Evolutionary conservation across 2,329 filamentous ascomycete species (phyloP).

Genomic region (Exophiala lecanii-corni): DNA sequence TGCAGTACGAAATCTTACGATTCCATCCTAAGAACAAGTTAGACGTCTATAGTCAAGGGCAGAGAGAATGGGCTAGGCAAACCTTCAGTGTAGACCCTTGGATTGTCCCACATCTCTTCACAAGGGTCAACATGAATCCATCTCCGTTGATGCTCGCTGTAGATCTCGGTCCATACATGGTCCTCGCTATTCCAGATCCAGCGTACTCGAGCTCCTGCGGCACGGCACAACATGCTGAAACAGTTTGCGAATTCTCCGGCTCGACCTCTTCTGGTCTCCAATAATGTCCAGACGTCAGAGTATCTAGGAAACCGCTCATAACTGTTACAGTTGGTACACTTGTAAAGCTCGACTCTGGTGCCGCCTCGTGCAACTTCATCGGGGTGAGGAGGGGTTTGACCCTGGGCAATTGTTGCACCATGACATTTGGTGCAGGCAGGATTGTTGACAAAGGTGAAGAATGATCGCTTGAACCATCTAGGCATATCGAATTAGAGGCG

Average conservation of each 20-base stretch:
- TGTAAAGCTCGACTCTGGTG: slow-evolving; percentile 81
- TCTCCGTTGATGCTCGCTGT: slow-evolving; percentile 84
- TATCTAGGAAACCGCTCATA: slow-evolving; percentile 91
- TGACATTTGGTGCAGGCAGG: slow-evolving; percentile 77
- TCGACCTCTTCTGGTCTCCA: slow-evolving; percentile 80
- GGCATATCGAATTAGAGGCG: slow-evolving; percentile 8
- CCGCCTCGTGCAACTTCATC: slow-evolving; percentile 89
- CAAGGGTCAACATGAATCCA: slow-evolving; percentile 98
- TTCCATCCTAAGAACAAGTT: slow-evolving; percentile 63
- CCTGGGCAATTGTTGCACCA: slow-evolving; percentile 75
- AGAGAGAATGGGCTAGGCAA: slow-evolving; percentile 30
- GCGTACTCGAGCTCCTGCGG: slow-evolving; percentile 81
- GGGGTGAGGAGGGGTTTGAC: slow-evolving; percentile 76
- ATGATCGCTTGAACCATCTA: slow-evolving; percentile 92
- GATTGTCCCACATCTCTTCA: slow-evolving; percentile 93
- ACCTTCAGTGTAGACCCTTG: slow-evolving; percentile 83
- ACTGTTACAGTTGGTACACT: slow-evolving; percentile 75
- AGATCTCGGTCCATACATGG: slow-evolving; percentile 96
- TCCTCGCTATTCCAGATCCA: slow-evolving; percentile 99
- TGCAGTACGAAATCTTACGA: slow-evolving; percentile 94
- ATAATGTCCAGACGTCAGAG: slow-evolving; percentile 86
- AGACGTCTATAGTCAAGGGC: background rate
- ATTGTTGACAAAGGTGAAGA: slow-evolving; percentile 97
- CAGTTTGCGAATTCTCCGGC: slow-evolving; percentile 97
- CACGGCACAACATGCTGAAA: slow-evolving; percentile 96